phyloP scores from a whole-genome alignment of 306 rosid species.

The Castanopsis chinensis region DNA sequence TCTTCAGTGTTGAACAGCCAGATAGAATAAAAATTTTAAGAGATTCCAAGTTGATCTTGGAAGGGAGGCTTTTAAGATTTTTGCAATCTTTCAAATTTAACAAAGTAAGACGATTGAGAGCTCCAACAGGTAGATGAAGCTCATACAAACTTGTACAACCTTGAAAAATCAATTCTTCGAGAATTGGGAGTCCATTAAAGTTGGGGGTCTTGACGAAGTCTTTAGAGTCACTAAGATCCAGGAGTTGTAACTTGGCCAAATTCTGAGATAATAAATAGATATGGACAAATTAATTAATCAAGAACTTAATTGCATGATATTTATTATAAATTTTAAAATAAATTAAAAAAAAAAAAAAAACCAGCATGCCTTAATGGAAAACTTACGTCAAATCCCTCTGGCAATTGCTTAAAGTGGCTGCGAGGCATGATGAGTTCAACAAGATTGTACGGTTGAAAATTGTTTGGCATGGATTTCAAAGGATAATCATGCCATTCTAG shows the following conservation, averaged over 20 bases:
- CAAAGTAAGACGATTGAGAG: constrained; percentile 9
- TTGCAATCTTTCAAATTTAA: constrained; percentile 17
- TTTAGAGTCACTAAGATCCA: constrained; percentile 23
- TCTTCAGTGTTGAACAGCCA: constrained; percentile 6
- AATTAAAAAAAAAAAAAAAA: too few species aligned
- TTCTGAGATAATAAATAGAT: too few species aligned
- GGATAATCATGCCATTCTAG: constrained; percentile 24
- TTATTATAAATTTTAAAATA: too few species aligned
- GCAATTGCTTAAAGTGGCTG: not conserved
- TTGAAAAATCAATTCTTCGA: constrained; percentile 18
- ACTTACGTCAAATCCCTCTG: constrained; percentile 12
- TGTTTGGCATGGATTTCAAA: constrained; percentile 10
- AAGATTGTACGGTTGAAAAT: not conserved
- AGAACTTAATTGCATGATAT: too few species aligned
- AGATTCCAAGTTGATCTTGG: constrained; percentile 17
- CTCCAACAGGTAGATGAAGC: constrained; percentile 10
- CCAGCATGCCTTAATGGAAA: too few species aligned
- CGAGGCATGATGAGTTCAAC: constrained; percentile 25
- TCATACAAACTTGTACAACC: constrained; percentile 13
- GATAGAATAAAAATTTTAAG: constrained; percentile 5
- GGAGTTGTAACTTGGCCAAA: too few species aligned
- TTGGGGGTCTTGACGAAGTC: constrained; percentile 6
- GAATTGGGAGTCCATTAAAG: constrained; percentile 7
- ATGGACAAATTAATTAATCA: too few species aligned
- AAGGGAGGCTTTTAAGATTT: constrained; percentile 4